Evolutionary conservation across 345 rosid species (phyloP).

Genomic region (Hibiscus tridactylites): DNA sequence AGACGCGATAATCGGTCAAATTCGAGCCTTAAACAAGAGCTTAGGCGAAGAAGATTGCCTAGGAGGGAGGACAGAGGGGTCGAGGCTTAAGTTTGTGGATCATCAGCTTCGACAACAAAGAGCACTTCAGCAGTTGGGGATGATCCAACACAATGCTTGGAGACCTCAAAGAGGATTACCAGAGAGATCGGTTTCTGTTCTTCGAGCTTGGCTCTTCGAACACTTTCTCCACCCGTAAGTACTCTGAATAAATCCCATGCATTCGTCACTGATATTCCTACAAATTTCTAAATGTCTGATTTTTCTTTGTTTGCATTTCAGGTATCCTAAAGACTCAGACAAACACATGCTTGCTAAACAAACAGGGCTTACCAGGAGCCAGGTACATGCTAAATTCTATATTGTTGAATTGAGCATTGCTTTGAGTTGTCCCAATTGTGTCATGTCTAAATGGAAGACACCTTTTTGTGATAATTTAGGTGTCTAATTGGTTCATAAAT

Average conservation of each 20-base stretch:
- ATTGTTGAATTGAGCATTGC: neutral
- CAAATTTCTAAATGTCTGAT: neutral
- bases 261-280: neutral
- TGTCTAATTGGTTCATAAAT: conserved; percentile 97
- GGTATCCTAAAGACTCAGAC: conserved; percentile 95
- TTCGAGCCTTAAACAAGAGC: conserved; percentile 73
- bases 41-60: conserved; percentile 77
- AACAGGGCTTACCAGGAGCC: conserved; percentile 91
- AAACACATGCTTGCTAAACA: conserved; percentile 91
- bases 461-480: conserved; percentile 29
- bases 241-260: neutral
- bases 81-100: conserved; percentile 87
- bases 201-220: conserved; percentile 97
- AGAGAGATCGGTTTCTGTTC: conserved; percentile 87
- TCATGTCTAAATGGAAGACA: neutral
- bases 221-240: conserved; percentile 97
- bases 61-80: conserved; percentile 72
- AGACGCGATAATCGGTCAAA: conserved; percentile 85
- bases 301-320: conserved; percentile 21
- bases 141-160: conserved; percentile 99
- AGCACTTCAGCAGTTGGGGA: conserved; percentile 93
- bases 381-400: conserved; percentile 31
- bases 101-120: conserved; percentile 90
- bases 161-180: conserved; percentile 98
- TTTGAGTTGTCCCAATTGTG: neutral